These are phyloP conservation scores for Tetragonia tetragonoides DNA, from an alignment of 148 eudicot genomes.

Conservation along the genomic window DNA sequence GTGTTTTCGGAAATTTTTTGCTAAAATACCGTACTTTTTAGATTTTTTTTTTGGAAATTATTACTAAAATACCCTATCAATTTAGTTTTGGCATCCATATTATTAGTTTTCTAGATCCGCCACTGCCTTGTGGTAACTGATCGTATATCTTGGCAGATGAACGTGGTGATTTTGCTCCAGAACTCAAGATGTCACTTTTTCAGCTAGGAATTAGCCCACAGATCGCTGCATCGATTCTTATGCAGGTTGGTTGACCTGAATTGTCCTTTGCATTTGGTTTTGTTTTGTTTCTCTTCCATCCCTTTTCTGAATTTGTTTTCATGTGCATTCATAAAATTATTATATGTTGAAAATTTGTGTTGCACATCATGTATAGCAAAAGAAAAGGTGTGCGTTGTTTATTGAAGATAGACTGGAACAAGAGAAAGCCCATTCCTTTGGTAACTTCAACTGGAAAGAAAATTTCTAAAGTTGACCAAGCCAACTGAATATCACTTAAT, in stretches of 20 bases:
- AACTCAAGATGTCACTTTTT: slow-evolving; percentile 90
- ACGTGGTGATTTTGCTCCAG: slow-evolving; percentile 75
- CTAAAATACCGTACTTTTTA: too few species aligned
- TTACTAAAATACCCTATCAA: too few species aligned
- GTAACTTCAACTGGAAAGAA: background rate
- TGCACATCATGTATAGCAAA: background rate
- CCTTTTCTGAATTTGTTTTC: background rate
- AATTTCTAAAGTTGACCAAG: background rate
- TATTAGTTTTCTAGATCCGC: too few species aligned
- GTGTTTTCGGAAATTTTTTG: too few species aligned
- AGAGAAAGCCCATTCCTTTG: background rate
- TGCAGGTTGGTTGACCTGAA: slow-evolving; percentile 61
- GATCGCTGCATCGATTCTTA: slow-evolving; percentile 88
- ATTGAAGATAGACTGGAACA: background rate
- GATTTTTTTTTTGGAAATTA: too few species aligned
- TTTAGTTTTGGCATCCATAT: too few species aligned
- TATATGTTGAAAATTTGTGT: background rate
- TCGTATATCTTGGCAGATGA: slow-evolving; percentile 53
- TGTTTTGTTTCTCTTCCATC: background rate
- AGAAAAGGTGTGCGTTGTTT: background rate
- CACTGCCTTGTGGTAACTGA: background rate
- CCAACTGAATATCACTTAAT: too few species aligned
- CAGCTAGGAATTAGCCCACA: slow-evolving; percentile 99
- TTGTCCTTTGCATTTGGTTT: background rate
- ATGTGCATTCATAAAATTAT: background rate